Conservation (phyloP, 805 yeast genomes). For the Metschnikowia kofuensis region DNA sequence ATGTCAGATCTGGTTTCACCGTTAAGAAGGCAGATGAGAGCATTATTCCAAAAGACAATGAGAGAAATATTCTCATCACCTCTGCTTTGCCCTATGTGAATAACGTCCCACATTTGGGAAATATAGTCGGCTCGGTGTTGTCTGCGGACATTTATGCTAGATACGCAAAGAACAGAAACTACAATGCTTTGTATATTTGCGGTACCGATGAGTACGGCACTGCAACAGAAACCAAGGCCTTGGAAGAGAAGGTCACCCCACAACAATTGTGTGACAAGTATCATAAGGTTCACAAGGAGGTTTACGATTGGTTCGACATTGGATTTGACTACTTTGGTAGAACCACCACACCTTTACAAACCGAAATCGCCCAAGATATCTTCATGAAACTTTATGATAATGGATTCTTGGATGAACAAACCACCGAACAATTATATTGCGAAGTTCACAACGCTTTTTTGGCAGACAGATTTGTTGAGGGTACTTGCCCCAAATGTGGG, state of each 20-base stretch:
- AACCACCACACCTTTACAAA: conserved; percentile 88
- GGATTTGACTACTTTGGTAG: conserved; percentile 95
- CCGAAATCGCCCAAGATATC: conserved; percentile 93
- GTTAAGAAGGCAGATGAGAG: conserved; percentile 30
- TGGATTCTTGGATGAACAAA: conserved; percentile 78
- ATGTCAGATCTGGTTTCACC: conserved; percentile 29
- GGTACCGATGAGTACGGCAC: conserved; percentile 99
- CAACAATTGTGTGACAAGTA: conserved; percentile 87
- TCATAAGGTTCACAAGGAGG: conserved; percentile 78
- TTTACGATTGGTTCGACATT: conserved; percentile 95
- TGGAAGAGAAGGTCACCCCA: conserved; percentile 90
- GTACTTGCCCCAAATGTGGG: conserved; percentile 91
- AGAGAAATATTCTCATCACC: conserved; percentile 82
- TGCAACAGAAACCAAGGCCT: conserved; percentile 97
- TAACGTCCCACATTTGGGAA: conserved; percentile 98
- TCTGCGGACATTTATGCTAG: conserved; percentile 93
- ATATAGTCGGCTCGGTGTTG: conserved; percentile 91
- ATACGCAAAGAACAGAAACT: conserved; percentile 83
- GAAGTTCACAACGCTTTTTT: conserved; percentile 84
- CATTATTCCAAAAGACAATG: conserved; percentile 59
- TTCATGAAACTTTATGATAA: conserved; percentile 74
- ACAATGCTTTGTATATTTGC: conserved; percentile 81
- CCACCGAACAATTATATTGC: conserved; percentile 89
- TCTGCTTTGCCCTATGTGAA: conserved; percentile 98
- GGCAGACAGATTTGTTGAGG: conserved; percentile 97